Evolutionary conservation across 2,329 filamentous ascomycete genomes (phyloP), one percentile per base, ranked within the genome.

Genomic region (Zelopaecilomyces penicillatus): DNA sequence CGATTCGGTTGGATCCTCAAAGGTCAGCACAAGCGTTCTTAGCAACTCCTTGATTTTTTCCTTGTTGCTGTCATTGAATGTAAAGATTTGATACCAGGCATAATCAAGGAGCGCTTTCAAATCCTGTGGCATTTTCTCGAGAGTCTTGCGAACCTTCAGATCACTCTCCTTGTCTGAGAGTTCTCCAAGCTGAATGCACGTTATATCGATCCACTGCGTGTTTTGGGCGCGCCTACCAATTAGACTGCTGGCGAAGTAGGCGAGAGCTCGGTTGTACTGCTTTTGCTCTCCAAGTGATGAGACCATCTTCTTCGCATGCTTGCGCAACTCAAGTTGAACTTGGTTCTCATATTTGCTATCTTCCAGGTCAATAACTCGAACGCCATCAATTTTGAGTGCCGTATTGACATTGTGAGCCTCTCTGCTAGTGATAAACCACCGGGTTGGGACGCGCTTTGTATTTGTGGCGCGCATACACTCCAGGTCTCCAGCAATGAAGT

Each of bases 141-240:
- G 54, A 6, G 65, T 51, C 6, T 57, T 58, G 6, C 67, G 63
- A 30, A 69, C 65, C 37, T 56, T 58, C 2, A 69, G 53, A 11
- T 69, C 65, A n/a, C 57, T 64, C 10, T 64, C 57, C 2, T 58
- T 55, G 6, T 60, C 56, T 2, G 65, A 61, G 4, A 69, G 54
- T 12, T 66, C 64, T n/a, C 63, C 55, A 1, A 69, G 60, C 26
- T 67, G 65, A 41, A 67, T 60, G 30, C 62, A 66, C 1, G 66
- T 65, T 3, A 69, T 67, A 28, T 69, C 66, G 29, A 69, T 68
- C 67, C 67, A 69, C 29, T 68, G 65, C 0, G 64, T 68, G 40
- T 67, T 69, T 6, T 67, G 65, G 0, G 67, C 67, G 30, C 67
- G 57, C 32, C 59, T 65, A 0, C 66, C 67, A 5, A 69, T 66